Base-by-base conservation (phyloP, 441 rosid genomes). In the Hura crepitans region DNA sequence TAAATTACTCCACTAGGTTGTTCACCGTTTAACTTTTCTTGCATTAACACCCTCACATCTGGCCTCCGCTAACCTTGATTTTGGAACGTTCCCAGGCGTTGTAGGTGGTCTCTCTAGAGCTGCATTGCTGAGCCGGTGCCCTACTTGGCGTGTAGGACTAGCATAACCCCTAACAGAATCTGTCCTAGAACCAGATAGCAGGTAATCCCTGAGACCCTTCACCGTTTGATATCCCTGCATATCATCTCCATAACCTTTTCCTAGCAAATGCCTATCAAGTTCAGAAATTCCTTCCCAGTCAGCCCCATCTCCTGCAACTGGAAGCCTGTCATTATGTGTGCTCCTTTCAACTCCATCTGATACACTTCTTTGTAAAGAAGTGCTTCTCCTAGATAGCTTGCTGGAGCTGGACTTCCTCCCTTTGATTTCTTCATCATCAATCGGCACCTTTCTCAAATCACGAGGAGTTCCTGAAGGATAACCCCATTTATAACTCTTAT, bases 341-440 rank as follows among this genome's bases (percentile, higher is more conserved):
- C 80, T 81, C 92, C 88, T 85, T 31, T 90, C 96, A 61, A 87
- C 89, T 83, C 89, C 94, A 76, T 95, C 99, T 0, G 97, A 92
- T 70, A 84, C 73, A 74, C 95, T 92, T 79, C 95, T 83, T 42
- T 86, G 97, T 68, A 90, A 76, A 65, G 89, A 84, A 70, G 86
- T 77, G 53, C 81, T 85, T 71, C 83, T 90, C 78, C 90, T 84
- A 35, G 85, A 74, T 55, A 62, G 66, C 73, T 71, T 82, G 64
- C 81, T 78, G 6, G 93, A 86, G 72, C 85, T 83, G 46, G 96
- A 81, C 73, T 87, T 90, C 78, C 96, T 87, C 6, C 82, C 89
- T 79, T 74, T 87, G 68, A 71, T 79, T 58, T 85, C 92, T 60
- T 74, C 86, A 74, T 85, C 87, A 17, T 77, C 81, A 12, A 69